Evolutionary conservation across 768 basidiomycete species (phyloP), one percentile per base, ranked within the genome.

Genomic region (Lentinula boryana): DNA sequence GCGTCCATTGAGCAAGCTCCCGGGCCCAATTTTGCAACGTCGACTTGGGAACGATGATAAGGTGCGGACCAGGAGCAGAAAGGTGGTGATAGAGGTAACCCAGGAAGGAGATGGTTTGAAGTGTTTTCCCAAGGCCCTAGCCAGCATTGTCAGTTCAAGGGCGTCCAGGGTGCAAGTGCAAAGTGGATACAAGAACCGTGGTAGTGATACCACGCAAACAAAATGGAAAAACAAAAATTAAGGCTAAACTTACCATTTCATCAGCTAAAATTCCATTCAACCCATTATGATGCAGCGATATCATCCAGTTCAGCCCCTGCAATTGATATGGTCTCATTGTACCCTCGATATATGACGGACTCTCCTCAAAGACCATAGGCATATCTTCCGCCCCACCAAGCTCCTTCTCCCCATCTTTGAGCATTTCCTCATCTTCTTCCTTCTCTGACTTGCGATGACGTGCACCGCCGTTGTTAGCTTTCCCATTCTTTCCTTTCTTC

Each of bases 21-120:
- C 97, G 87, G 16, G 82, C 76, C 97, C 97, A 99, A 70, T 98
- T 99, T 71, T 98, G 93, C 27, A 98, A 79, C 0, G 96, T 99
- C 1, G 94, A 95, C 74, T 98, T 98, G n/a, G 97, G 97, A 5
- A 98, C 97, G 61, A 98, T 92, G 68, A 99, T 85, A 23, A 98
- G 84, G 72, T 98, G 96, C 3, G 93, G 95, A 2, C 97, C 95
- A 16, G 74, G 63, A 58, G 83, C 87, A 61, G 81, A 82, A 23
- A 81, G 83, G 70, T 94, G 86, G 70, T 94, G 89, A 69, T 91
- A 94, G 64, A 98, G 87, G 71, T 97, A 98, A 5, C 93, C 85
- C 27, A 98, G 86, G 81, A 99, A 99, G 1, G 96, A 89, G 67
- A 99, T 96, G 0, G 96, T 98, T 76, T 99, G 97, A 0, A 98